Evolutionary conservation across 164 flowering plant genomes (phyloP), one percentile per base, ranked within the genome.

Genomic region (Magnolia officinalis): DNA sequence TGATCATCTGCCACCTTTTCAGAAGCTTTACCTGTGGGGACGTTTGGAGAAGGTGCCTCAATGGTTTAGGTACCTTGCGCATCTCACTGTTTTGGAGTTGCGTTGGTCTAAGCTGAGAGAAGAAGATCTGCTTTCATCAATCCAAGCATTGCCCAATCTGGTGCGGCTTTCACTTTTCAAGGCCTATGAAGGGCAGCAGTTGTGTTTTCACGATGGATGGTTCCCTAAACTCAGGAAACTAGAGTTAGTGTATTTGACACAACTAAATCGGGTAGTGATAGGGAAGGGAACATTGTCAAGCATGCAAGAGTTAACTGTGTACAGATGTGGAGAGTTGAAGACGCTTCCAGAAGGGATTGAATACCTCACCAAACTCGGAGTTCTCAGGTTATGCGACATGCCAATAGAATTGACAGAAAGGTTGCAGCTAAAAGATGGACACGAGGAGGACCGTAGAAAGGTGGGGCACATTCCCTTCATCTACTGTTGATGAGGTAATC

Each of bases 121-220:
- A 65, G 68, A 65, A 24, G 24, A 37, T 37, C 6, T 29, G 11
- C 37, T 65, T 11, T 20, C 68, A 6, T 10, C 68, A 20, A 49
- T 78, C 26, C 26, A 69, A 14, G 55, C 49, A 21, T 61, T 78
- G 37, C 80, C 76, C 18, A 29, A 37, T 59, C 16, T 78, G 80
- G 76, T 55, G 29, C 18, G 19, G 5, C 80, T 78, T 78, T 1
- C 1, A 20, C 65, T 78, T 10, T 2, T 2, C 6, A 67, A 73
- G 55, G 67, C 76, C 9, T 67, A 31, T 50, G 37, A 24, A 13
- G 14, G 68, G 16, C 5, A 9, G 13, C 2, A 23, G 58, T 45
- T 71, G 23, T 71, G 73, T 58, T 49, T 71, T 45, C 55, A 50
- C 5, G 31, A 20, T 49, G 73, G 73, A n/a, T 50, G 73, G 59